Conservation (phyloP, 139 green algal genomes). For the Chlorella sp. region DNA sequence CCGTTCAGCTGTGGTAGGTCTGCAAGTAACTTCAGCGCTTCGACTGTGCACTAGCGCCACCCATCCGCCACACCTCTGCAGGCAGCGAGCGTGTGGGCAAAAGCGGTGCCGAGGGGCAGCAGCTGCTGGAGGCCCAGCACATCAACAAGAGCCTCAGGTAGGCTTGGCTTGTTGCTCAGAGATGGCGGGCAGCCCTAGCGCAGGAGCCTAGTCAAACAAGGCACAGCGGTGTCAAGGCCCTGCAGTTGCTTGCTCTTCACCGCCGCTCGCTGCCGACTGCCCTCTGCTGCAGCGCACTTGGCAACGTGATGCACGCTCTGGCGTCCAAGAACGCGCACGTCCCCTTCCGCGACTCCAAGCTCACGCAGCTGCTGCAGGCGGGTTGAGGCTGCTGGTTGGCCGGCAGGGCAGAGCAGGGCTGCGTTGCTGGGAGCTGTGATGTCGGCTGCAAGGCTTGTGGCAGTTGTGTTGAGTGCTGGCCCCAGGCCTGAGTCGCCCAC, state of each 20-base stretch:
- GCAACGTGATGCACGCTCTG: slow-evolving; percentile 83
- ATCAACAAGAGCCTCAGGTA: slow-evolving; percentile 89
- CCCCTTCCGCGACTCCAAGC: slow-evolving; percentile 92
- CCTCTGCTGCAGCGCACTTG: slow-evolving; percentile 9
- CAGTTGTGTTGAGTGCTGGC: too few species aligned
- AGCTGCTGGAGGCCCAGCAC: slow-evolving; percentile 91
- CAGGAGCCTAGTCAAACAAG: too few species aligned
- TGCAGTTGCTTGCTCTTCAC: background rate
- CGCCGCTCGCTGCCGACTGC: background rate
- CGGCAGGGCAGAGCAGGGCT: too few species aligned
- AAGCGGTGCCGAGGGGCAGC: slow-evolving; percentile 76
- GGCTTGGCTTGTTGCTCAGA: background rate
- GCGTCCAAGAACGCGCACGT: slow-evolving; percentile 76
- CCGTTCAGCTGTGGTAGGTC: too few species aligned
- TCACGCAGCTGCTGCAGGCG: slow-evolving; percentile 86
- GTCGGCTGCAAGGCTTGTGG: too few species aligned
- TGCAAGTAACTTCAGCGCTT: too few species aligned
- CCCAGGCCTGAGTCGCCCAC: too few species aligned
- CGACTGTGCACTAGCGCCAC: too few species aligned
- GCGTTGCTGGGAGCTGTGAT: too few species aligned
- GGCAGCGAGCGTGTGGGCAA: slow-evolving; percentile 87
- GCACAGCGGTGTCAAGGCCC: background rate
- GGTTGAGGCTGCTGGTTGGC: background rate
- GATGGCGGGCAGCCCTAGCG: too few species aligned
- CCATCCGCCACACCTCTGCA: too few species aligned